Base-by-base conservation (phyloP, 2,329 filamentous ascomycete genomes). In the Fusarium keratoplasticum region DNA sequence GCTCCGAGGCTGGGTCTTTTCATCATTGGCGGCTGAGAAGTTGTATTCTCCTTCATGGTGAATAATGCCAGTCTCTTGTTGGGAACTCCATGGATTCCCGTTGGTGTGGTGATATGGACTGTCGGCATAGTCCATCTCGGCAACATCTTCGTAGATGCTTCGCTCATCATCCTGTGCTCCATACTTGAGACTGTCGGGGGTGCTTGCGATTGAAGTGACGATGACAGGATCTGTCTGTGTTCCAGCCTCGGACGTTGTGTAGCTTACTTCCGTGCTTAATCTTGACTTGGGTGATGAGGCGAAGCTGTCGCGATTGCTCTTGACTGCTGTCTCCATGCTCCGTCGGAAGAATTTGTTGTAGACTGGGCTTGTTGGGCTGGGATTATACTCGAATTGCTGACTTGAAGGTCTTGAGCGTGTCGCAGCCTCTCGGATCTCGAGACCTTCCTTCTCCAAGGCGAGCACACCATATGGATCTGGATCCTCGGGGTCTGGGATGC, bases 391-490 rank as follows among this genome's bases (percentile, higher is more conserved):
- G 5, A 84, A 84, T 18, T 79, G 76, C 59, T 81, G 70, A n/a
- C 82, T 83, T 2, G 80, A 73, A 3, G 82, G 81, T 4, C 82
- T 77, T 3, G 80, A 80, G 5, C 73, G 80, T 2, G 81, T 83
- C 2, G 77, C 80, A 2, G 83, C 82, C 13, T 84, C 83, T 7
- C 79, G 78, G 10, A 84, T 81, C 6, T 81, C 81, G 2, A 84
- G 67, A 0, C 83, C 83, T 59, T 84, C 77, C 40, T 77, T 80
- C 62, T 84, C 80, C 7, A 84, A 74, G 1, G 82, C 83, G 2
- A 77, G 65, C 3, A 84, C 82, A 2, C 83, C 83, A 44, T 79
- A 84, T 0, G 83, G 83, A 68, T 84, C 83, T 0, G 83, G 82
- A 40, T 84, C 83, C 16, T 80, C 77, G 4, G 77, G 78, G 9